Percentiles rank a stretch among this genome's conserved stretches.
Conservation (phyloP, 2,329 filamentous ascomycete genomes). For the Colletotrichum magnum region DNA sequence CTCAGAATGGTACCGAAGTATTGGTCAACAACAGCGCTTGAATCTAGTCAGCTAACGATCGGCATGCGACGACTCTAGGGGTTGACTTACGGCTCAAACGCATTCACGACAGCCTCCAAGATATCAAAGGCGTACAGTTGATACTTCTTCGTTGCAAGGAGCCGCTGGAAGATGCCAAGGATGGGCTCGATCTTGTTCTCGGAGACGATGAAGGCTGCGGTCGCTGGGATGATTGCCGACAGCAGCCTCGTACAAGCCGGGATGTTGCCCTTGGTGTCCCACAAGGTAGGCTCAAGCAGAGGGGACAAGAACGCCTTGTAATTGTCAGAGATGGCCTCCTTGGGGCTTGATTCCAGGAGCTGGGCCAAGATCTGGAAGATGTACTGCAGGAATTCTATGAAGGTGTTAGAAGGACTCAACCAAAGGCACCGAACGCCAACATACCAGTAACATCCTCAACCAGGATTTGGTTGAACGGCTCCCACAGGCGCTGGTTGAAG, state of each 20-base stretch:
- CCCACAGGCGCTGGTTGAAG: conserved; percentile 86
- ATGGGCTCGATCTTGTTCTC: conserved; percentile 89
- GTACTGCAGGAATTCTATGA: conserved; percentile 90
- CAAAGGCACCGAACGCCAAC: not conserved
- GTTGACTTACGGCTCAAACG: conserved; percentile 77
- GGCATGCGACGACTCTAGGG: not conserved
- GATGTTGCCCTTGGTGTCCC: conserved; percentile 94
- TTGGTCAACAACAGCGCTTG: conserved; percentile 74
- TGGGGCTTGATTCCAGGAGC: conserved; percentile 87
- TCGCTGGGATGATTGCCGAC: conserved; percentile 85
- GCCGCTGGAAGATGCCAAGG: conserved; percentile 95
- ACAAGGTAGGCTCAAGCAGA: conserved; percentile 84
- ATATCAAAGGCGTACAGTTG: conserved; percentile 92
- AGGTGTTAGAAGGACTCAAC: conserved; percentile 47
- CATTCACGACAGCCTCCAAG: conserved; percentile 82
- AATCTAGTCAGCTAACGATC: conserved; percentile 24
- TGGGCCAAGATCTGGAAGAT: conserved; percentile 96
- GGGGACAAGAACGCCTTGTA: conserved; percentile 85
- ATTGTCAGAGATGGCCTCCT: conserved; percentile 82
- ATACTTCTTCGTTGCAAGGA: conserved; percentile 85
- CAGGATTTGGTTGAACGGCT: conserved; percentile 85
- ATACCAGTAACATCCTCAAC: conserved; percentile 84
- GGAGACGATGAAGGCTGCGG: conserved; percentile 78
- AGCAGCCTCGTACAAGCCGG: conserved; percentile 90
- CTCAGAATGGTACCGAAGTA: conserved; percentile 87